Percentiles rank a stretch among this genome's conserved stretches.
Conservation (phyloP, 2,329 filamentous ascomycete species). For the Trichothecium sympodiale region DNA sequence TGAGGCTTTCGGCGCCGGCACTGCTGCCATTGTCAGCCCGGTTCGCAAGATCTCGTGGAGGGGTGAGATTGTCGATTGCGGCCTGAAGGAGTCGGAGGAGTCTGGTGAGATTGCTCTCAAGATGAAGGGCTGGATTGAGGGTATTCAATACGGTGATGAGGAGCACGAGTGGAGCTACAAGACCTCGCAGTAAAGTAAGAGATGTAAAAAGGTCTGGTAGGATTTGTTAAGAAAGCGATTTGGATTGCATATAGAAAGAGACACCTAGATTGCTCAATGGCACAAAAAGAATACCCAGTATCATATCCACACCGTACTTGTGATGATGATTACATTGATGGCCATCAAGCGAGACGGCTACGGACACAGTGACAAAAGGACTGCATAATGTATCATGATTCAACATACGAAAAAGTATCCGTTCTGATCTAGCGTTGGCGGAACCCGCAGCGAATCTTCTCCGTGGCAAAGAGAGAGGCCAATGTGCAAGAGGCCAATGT, state of each 20-base stretch:
- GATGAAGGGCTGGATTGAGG: slow-evolving; percentile 97
- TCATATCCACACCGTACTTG: too few relatives aligned
- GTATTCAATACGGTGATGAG: slow-evolving; percentile 88
- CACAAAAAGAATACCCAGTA: too few relatives aligned
- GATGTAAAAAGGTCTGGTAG: too few relatives aligned
- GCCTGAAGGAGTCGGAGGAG: slow-evolving; percentile 69
- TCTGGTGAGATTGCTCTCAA: slow-evolving; percentile 73
- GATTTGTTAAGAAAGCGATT: too few relatives aligned
- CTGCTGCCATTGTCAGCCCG: slow-evolving; percentile 87
- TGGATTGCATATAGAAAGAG: too few relatives aligned
- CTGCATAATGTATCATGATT: too few relatives aligned
- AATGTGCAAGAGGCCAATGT: slow-evolving; percentile 1
- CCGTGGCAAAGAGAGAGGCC: too few relatives aligned
- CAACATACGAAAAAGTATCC: slow-evolving; percentile 1
- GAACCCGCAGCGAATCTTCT: slow-evolving; percentile 1
- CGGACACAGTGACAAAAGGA: too few relatives aligned
- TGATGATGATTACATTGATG: too few relatives aligned
- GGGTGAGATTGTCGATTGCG: slow-evolving; percentile 71
- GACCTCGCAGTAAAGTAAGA: slow-evolving; percentile 12
- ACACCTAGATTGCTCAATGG: too few relatives aligned
- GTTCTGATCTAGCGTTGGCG: slow-evolving; percentile 4
- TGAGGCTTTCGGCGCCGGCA: slow-evolving; percentile 90
- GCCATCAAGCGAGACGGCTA: too few relatives aligned
- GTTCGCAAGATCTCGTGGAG: slow-evolving; percentile 85
- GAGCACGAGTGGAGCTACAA: slow-evolving; percentile 80